phyloP scores from a whole-genome alignment of 305 asterid species.

The Fraxinus paxiana region DNA sequence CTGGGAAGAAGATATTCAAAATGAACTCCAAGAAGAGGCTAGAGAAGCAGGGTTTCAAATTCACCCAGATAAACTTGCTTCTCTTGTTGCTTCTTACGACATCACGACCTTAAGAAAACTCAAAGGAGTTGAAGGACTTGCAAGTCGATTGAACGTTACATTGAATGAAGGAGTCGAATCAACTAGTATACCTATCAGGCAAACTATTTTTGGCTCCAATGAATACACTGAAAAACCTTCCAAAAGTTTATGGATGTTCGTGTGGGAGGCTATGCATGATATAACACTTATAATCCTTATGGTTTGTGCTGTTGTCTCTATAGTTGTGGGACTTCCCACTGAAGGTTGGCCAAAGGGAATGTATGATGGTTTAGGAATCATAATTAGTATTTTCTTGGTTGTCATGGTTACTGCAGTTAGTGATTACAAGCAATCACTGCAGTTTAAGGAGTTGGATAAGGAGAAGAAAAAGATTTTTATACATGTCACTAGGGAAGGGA shows the following conservation, averaged over 20 bases:
- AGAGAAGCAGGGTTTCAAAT: conserved; percentile 55
- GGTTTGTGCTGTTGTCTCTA: conserved; percentile 79
- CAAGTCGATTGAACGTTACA: conserved; percentile 57
- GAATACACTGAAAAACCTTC: conserved; percentile 76
- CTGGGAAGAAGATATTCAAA: conserved; percentile 37
- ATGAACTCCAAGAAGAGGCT: conserved; percentile 71
- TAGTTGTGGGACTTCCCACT: conserved; percentile 91
- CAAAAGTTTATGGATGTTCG: conserved; percentile 78
- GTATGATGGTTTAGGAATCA: conserved; percentile 85
- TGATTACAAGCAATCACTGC: conserved; percentile 90
- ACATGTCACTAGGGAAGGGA: conserved; percentile 80
- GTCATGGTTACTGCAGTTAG: conserved; percentile 85
- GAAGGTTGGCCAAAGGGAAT: conserved; percentile 95
- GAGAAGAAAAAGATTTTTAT: conserved; percentile 87
- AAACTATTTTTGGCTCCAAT: conserved; percentile 66
- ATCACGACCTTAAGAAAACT: conserved; percentile 65
- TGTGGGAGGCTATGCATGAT: conserved; percentile 96
- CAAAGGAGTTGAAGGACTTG: conserved; percentile 73
- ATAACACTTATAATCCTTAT: conserved; percentile 82
- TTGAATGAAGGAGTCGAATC: conserved; percentile 62
- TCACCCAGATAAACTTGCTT: conserved; percentile 85
- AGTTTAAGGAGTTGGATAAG: conserved; percentile 85
- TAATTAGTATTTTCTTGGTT: conserved; percentile 76
- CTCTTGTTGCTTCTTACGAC: conserved; percentile 68
- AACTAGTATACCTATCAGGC: conserved; percentile 52